phyloP scores from a whole-genome alignment of 495 filamentous ascomycete genomes.

The Penicillium daleae region DNA sequence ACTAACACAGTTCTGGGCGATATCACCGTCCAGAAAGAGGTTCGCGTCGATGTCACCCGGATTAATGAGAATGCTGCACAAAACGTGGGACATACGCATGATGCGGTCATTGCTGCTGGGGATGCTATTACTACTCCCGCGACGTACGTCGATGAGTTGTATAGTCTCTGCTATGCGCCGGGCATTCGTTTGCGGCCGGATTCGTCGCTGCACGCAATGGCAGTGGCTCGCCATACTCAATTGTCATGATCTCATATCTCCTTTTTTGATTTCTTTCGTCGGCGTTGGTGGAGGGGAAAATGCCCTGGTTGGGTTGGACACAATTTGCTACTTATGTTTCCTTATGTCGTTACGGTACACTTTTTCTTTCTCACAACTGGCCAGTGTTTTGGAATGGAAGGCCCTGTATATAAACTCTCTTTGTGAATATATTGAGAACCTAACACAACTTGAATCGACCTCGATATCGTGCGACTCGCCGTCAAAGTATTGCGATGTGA shows the following conservation, averaged over 20 bases:
- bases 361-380: neutral
- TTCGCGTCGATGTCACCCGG: slow-evolving; percentile 53
- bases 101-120: slow-evolving; percentile 40
- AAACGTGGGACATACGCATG: slow-evolving; percentile 26
- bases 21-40: slow-evolving; percentile 59
- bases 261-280: neutral
- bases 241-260: slow-evolving; percentile 7
- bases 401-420: slow-evolving; percentile 7
- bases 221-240: neutral
- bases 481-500: neutral
- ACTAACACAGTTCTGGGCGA: slow-evolving; percentile 40
- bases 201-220: slow-evolving; percentile 18
- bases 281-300: slow-evolving; percentile 2
- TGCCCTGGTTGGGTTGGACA: neutral
- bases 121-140: slow-evolving; percentile 26
- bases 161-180: slow-evolving; percentile 46
- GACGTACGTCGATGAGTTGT: slow-evolving; percentile 50
- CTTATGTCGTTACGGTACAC: neutral
- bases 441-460: neutral
- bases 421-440: slow-evolving; percentile 3
- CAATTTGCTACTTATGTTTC: neutral
- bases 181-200: slow-evolving; percentile 39
- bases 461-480: neutral
- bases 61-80: slow-evolving; percentile 35
- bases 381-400: neutral